A percentile compares a stretch with the other conserved stretches of the same genome.
These are phyloP conservation scores for Jatropha podagrica DNA, from an alignment of 441 rosid genomes.

Conservation along the genomic window DNA sequence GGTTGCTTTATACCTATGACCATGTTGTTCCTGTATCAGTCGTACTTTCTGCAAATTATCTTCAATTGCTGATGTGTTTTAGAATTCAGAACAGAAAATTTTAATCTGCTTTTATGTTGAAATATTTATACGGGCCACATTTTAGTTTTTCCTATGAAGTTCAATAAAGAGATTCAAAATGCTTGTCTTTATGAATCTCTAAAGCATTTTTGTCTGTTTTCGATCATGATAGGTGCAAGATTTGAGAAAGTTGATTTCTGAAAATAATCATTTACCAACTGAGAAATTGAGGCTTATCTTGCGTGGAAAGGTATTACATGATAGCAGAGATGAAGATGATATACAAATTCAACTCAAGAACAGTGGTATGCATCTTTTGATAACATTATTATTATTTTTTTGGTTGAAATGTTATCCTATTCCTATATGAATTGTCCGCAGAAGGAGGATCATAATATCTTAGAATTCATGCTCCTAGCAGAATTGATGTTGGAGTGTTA, in stretches of 20 bases:
- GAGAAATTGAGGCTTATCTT: conserved; percentile 68
- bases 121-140: background rate
- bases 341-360: conserved; percentile 40
- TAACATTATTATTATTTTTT: no score
- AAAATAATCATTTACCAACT: conserved; percentile 44
- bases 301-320: conserved; percentile 64
- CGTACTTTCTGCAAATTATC: no score
- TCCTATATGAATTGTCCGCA: background rate
- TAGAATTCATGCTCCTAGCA: background rate
- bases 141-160: background rate
- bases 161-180: background rate
- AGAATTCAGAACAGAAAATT: no score
- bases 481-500: background rate
- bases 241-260: conserved; percentile 66
- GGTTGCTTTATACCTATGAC: background rate
- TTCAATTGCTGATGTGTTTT: no score
- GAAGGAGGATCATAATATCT: background rate
- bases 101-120: no score
- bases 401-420: background rate
- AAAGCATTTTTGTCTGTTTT: conserved; percentile 11
- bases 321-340: conserved; percentile 61
- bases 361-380: conserved; percentile 11
- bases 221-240: conserved; percentile 50
- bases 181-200: no score
- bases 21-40: no score